Conservation (phyloP, 345 rosid species). For the Eucalyptus cloeziana region DNA sequence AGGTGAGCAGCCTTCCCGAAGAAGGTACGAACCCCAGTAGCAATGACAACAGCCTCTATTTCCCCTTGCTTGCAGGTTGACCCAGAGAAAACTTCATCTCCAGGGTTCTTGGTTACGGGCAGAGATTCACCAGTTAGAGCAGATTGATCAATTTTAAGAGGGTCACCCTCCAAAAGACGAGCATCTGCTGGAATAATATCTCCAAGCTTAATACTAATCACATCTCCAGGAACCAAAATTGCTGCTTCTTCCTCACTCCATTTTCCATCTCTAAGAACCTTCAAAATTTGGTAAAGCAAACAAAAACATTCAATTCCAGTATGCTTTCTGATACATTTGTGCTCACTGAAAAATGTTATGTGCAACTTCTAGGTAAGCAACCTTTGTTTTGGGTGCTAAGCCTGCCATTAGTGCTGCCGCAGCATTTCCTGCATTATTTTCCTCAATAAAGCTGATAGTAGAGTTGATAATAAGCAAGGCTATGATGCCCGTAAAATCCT, state of each 20-base stretch:
- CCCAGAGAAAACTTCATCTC: conserved; percentile 72
- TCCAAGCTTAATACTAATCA: conserved; percentile 69
- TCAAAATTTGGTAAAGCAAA: not conserved
- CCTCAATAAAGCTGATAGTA: conserved; percentile 75
- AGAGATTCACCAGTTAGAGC: conserved; percentile 82
- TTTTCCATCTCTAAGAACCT: conserved; percentile 68
- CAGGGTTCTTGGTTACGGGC: conserved; percentile 60
- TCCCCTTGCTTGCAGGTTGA: conserved; percentile 91
- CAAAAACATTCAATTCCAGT: not conserved
- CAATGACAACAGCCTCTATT: conserved; percentile 76
- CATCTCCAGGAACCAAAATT: conserved; percentile 70
- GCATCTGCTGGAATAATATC: conserved; percentile 85
- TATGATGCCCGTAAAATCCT: conserved; percentile 67
- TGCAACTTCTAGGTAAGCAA: not conserved
- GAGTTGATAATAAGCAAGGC: conserved; percentile 65
- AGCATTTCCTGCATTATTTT: conserved; percentile 84
- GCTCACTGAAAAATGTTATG: not conserved
- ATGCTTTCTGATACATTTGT: not conserved
- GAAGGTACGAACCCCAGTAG: conserved; percentile 81
- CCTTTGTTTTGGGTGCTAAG: conserved; percentile 72
- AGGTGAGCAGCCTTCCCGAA: conserved; percentile 93
- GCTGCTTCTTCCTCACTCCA: conserved; percentile 79
- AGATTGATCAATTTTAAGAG: conserved; percentile 72
- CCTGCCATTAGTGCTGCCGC: conserved; percentile 77
- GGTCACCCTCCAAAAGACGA: conserved; percentile 76